These are phyloP conservation scores for Pythium folliculosum DNA, from an alignment of 352 stramenopile species.

Conservation along the genomic window DNA sequence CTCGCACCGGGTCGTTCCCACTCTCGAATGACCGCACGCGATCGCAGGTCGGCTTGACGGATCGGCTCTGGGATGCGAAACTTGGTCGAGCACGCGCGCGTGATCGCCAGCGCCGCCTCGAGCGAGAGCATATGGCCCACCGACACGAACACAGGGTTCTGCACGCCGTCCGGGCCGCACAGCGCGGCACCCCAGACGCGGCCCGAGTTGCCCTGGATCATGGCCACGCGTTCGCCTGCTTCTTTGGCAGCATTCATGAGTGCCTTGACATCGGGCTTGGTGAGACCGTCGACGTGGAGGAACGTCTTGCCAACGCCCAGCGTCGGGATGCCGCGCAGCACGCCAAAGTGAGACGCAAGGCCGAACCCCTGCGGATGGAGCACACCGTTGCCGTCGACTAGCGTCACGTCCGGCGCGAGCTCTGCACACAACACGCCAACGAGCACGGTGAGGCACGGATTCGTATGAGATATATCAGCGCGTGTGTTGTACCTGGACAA, in stretches of 20 bases:
- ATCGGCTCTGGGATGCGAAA: conserved; percentile 86
- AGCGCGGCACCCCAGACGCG: conserved; percentile 78
- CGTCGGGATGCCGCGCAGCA: conserved; percentile 87
- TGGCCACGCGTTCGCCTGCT: conserved; percentile 36
- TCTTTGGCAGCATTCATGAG: conserved; percentile 48
- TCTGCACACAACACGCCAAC: conserved; percentile 30
- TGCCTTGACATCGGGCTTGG: conserved; percentile 61
- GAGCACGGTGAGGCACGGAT: too few relatives aligned
- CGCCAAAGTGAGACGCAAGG: conserved; percentile 92
- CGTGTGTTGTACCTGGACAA: conserved; percentile 43
- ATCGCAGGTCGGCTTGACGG: conserved; percentile 83
- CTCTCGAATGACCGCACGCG: conserved; percentile 64
- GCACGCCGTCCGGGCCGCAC: conserved; percentile 53
- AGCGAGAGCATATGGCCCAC: conserved; percentile 74
- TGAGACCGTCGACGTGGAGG: conserved; percentile 87
- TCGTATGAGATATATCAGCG: neutral
- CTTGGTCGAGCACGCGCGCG: conserved; percentile 45
- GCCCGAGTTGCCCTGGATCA: conserved; percentile 60
- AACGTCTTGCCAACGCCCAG: conserved; percentile 92
- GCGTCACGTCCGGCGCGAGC: conserved; percentile 78
- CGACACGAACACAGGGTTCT: conserved; percentile 88
- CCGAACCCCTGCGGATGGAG: conserved; percentile 91
- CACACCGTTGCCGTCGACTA: conserved; percentile 92
- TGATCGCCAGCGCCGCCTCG: conserved; percentile 57
- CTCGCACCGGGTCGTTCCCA: conserved; percentile 49